These are phyloP conservation scores for Cicer arietinum DNA, from an alignment of 306 rosid genomes.

Conservation along the genomic window DNA sequence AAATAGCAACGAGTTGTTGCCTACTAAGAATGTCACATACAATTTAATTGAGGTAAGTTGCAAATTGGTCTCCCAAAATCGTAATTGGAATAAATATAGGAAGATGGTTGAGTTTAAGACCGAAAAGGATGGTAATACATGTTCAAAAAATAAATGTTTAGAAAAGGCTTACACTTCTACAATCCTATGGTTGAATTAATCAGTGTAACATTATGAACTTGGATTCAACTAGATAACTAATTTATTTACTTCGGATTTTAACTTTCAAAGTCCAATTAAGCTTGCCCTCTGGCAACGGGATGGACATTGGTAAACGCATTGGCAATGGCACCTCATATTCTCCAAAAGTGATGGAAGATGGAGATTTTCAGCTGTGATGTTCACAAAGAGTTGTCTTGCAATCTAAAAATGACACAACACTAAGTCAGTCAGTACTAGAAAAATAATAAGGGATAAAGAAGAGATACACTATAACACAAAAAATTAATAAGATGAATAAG, in stretches of 20 bases:
- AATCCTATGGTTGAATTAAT: conserved; percentile 26
- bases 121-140: background rate
- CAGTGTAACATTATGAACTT: conserved; percentile 24
- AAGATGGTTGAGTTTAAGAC: background rate
- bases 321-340: conserved; percentile 87
- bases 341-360: conserved; percentile 72
- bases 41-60: background rate
- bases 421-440: conserved; percentile 25
- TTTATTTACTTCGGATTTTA: conserved; percentile 68
- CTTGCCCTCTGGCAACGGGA: conserved; percentile 80
- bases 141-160: background rate
- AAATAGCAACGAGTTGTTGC: background rate
- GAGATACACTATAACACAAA: background rate
- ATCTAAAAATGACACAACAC: conserved; percentile 56
- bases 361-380: conserved; percentile 52
- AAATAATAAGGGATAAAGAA: background rate
- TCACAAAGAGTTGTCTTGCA: conserved; percentile 78
- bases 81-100: conserved; percentile 17
- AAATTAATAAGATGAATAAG: conserved; percentile 7
- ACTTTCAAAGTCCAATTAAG: conserved; percentile 76
- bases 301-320: conserved; percentile 79
- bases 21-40: background rate
- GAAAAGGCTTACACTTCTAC: background rate
- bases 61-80: conserved; percentile 2
- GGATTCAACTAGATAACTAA: conserved; percentile 18